phyloP scores from a whole-genome alignment of 192 early-diverging fungal genomes.

The Podila verticillata region DNA sequence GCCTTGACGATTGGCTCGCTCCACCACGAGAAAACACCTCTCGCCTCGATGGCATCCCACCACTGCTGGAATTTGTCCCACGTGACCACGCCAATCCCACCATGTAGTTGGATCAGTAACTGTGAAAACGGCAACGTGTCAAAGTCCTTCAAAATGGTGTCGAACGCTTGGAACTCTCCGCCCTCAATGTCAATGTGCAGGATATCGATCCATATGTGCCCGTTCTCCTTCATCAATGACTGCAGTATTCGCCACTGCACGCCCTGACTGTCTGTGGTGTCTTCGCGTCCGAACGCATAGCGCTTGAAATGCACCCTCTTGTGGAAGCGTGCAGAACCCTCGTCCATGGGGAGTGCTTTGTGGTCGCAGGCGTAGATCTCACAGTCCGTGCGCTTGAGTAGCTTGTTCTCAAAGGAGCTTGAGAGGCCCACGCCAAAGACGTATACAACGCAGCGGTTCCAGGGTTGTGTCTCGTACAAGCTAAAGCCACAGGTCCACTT shows the following conservation, averaged over 20 bases:
- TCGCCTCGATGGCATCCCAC: too few species aligned
- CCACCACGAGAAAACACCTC: too few species aligned
- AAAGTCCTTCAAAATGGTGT: neutral
- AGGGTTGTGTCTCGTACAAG: neutral
- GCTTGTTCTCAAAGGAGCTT: neutral
- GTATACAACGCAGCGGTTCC: neutral
- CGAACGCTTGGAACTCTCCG: constrained; percentile 2
- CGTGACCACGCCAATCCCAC: too few species aligned
- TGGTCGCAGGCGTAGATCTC: constrained; percentile 5
- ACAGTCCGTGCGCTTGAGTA: neutral
- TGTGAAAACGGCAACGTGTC: neutral
- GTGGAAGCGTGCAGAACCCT: neutral
- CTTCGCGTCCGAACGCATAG: neutral
- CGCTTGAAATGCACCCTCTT: constrained; percentile 3
- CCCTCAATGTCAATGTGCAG: constrained; percentile 1
- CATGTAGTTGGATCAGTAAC: too few species aligned
- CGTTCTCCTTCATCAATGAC: constrained; percentile 3
- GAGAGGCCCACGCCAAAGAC: neutral
- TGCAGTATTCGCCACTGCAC: neutral
- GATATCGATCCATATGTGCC: constrained; percentile 6
- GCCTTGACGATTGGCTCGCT: too few species aligned
- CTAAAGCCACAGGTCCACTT: neutral
- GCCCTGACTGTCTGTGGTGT: neutral
- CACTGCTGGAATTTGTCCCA: too few species aligned
- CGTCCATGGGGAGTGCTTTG: neutral